Percentiles rank a stretch among this genome's conserved stretches.
phyloP scores from a whole-genome alignment of 2,329 filamentous ascomycete genomes.

The Apiospora hydei region DNA sequence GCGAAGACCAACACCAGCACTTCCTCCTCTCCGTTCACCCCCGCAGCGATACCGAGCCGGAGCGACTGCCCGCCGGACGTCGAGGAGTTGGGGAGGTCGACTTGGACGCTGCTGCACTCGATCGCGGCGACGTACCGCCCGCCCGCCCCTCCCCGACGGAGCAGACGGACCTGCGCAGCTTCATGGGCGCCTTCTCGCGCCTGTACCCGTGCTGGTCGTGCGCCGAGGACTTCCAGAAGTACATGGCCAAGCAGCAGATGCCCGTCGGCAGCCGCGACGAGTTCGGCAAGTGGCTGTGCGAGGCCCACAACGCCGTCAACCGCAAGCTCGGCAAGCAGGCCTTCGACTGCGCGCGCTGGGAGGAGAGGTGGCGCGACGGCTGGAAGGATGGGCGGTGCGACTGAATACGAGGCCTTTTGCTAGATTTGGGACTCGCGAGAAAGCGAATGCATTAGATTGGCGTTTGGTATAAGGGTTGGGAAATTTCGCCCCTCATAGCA shows the following conservation, averaged over 20 bases:
- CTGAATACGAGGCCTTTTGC: background rate
- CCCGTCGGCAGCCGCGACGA: conserved; percentile 66
- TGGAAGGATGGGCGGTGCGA: conserved; percentile 62
- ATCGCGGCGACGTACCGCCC: conserved; percentile 93
- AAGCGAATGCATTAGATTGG: conserved; percentile 12
- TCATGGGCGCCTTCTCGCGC: conserved; percentile 81
- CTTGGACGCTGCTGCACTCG: conserved; percentile 93
- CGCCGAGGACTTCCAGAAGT: conserved; percentile 87
- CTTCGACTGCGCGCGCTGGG: conserved; percentile 91
- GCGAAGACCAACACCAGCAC: conserved; percentile 27
- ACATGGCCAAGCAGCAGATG: conserved; percentile 78
- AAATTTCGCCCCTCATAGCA: background rate
- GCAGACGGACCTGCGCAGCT: conserved; percentile 78
- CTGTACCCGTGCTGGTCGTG: conserved; percentile 97
- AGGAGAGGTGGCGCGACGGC: conserved; percentile 93
- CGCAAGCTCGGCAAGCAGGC: conserved; percentile 86
- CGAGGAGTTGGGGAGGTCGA: conserved; percentile 82
- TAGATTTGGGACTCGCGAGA: conserved; percentile 3
- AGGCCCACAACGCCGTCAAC: conserved; percentile 88
- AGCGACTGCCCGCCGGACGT: conserved; percentile 90
- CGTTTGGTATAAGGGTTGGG: conserved; percentile 11
- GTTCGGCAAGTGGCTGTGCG: conserved; percentile 84
- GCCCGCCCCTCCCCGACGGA: conserved; percentile 66
- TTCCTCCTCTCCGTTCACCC: conserved; percentile 26
- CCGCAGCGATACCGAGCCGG: conserved; percentile 43